Percentiles rank a stretch among this genome's conserved stretches.
Evolutionary conservation across 2,329 filamentous ascomycete species (phyloP).

Genomic region (Pyrenophora seminiperda): DNA sequence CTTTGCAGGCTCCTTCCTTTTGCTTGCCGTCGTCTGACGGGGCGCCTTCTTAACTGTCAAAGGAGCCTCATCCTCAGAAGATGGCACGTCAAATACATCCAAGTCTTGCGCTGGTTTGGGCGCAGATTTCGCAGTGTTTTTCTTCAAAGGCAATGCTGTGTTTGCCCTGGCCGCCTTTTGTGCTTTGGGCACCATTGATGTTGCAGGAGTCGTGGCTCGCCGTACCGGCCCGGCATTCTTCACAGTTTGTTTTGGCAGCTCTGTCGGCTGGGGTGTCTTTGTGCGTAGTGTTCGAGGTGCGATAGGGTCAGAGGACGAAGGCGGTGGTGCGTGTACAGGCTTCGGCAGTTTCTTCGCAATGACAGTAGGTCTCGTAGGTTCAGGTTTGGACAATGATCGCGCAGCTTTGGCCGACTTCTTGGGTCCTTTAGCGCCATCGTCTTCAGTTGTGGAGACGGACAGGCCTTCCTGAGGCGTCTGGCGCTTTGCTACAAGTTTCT

Average conservation of each 20-base stretch:
- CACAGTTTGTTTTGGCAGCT: slow-evolving; percentile 3
- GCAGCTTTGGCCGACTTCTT: slow-evolving; percentile 8
- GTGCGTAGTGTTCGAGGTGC: slow-evolving; percentile 6
- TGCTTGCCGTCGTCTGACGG: slow-evolving; percentile 17
- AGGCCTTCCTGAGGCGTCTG: slow-evolving; percentile 14
- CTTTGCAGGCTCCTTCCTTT: slow-evolving; percentile 15
- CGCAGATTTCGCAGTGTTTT: slow-evolving; percentile 6
- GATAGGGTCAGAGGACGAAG: slow-evolving; percentile 1
- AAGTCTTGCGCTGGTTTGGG: slow-evolving; percentile 10
- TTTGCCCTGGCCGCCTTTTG: slow-evolving; percentile 11
- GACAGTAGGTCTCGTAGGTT: slow-evolving; percentile 9
- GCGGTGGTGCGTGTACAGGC: slow-evolving; percentile 3
- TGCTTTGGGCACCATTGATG: slow-evolving; percentile 6
- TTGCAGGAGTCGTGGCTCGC: slow-evolving; percentile 22
- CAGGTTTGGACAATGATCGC: slow-evolving; percentile 18
- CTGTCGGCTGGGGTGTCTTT: slow-evolving; percentile 20
- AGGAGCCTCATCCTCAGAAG: slow-evolving; percentile 33
- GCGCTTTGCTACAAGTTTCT: slow-evolving; percentile 22
- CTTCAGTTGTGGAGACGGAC: slow-evolving; percentile 15
- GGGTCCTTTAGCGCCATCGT: slow-evolving; percentile 1
- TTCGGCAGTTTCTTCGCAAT: slow-evolving; percentile 11
- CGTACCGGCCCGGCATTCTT: slow-evolving; percentile 3
- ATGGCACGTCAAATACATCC: slow-evolving; percentile 35
- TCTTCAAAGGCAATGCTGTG: slow-evolving; percentile 7
- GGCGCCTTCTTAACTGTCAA: slow-evolving; percentile 22